Percentiles rank a stretch among this genome's conserved stretches.
phyloP scores from a whole-genome alignment of 2,329 filamentous ascomycete species.

The Coleophoma crateriformis region DNA sequence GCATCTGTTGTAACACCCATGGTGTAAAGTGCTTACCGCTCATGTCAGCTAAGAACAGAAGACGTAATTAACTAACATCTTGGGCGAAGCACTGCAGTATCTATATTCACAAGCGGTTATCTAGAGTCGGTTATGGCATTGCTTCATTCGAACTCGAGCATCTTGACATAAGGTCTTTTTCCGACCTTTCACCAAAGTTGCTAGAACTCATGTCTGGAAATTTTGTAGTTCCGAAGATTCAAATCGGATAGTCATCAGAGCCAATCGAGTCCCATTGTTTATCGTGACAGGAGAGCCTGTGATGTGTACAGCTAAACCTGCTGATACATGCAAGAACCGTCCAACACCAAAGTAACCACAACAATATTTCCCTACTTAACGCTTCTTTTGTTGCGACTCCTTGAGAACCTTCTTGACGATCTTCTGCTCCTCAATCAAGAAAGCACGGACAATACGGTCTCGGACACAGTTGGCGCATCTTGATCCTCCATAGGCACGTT shows the following conservation, averaged over 20 bases:
- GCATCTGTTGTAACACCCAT: too few species aligned
- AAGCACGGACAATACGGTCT: conserved; percentile 95
- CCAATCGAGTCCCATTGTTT: conserved; percentile 23
- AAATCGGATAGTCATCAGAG: conserved; percentile 3
- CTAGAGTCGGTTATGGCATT: too few species aligned
- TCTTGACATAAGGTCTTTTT: too few species aligned
- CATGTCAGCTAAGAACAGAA: too few species aligned
- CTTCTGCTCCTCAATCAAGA: conserved; percentile 99
- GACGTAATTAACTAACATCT: too few species aligned
- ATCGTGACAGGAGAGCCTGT: conserved; percentile 19
- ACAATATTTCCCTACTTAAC: conserved; percentile 20
- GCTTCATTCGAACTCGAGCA: too few species aligned
- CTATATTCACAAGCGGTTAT: too few species aligned
- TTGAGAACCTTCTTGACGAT: conserved; percentile 99
- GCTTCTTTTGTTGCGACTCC: conserved; percentile 74
- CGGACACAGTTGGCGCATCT: conserved; percentile 98
- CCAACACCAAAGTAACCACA: conserved; percentile 26
- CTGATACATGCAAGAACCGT: conserved; percentile 26
- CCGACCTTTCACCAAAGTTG: too few species aligned
- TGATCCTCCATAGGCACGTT: conserved; percentile 96
- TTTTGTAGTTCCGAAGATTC: too few species aligned
- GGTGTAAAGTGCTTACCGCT: too few species aligned
- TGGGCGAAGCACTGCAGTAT: too few species aligned
- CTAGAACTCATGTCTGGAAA: too few species aligned
- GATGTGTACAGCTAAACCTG: conserved; percentile 28